Evolutionary conservation across 495 filamentous ascomycete genomes (phyloP), one percentile per base, ranked within the genome.

Genomic region (Penicillium herquei): DNA sequence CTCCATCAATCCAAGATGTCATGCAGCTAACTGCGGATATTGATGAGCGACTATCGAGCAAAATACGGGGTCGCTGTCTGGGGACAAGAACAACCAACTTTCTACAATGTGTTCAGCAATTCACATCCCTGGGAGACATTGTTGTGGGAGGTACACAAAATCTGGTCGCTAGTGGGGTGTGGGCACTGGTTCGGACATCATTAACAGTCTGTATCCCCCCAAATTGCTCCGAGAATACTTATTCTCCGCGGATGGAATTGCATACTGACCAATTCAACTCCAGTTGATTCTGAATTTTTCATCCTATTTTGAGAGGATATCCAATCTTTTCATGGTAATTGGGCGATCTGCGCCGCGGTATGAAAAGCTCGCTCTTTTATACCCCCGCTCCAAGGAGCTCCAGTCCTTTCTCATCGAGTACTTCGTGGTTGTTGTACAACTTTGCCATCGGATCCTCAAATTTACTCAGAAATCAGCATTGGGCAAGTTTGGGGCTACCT

Each of bases 21-120:
- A 72, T 75, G 68, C 66, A 56, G 51, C 55, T 77, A n/a, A 77
- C 71, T 17, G 73, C 72, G 35, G 67, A 74, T 55, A 71, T 77
- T 49, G 73, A 78, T 18, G 14, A 26, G 55, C 32, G 30, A 14
- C 39, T 7, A 50, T 60, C 31, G 16, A 52, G 10, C n/a, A 48
- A 48, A 34, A 31, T 30, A 11, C 21, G 43, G 6, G 43, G 43
- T 46, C 66, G 73, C 17, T 77, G 71, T 62, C 68, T 72, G 55
- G 73, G 75, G 7, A 65, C 75, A 6, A 69, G 75, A 12, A 64
- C 75, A 10, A 74, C 63, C 6, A 76, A 71, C 51, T 61, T 77
- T 39, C 62, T 79, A 40, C 59, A 79, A 49, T 59, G 64, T 17
- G 65, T 75, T 32, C 74, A 79, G 52, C 72, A 77, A 54, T 77